Evolutionary conservation across 1,139 yeast genomes (phyloP).

Genomic region (Sugiyamaella xylanicola): DNA sequence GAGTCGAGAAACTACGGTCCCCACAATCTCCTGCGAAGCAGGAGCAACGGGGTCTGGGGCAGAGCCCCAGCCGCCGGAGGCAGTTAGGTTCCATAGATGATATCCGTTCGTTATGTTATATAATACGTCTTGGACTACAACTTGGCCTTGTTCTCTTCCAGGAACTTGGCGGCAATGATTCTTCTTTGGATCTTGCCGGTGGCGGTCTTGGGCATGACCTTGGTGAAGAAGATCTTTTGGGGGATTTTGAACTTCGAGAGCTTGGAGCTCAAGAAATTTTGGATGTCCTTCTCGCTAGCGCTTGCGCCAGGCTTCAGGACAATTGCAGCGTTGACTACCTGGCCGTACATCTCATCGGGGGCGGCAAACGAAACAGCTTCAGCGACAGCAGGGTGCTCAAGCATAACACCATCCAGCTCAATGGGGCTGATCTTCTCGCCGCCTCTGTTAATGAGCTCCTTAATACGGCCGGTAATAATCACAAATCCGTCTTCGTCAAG

Average conservation of each 20-base stretch:
- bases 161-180: slow-evolving; percentile 52
- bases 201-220: slow-evolving; percentile 66
- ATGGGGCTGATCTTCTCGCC: slow-evolving; percentile 73
- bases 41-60: background rate
- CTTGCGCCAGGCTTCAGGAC: slow-evolving; percentile 50
- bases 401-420: slow-evolving; percentile 60
- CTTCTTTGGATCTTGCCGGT: slow-evolving; percentile 72
- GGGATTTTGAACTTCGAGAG: slow-evolving; percentile 63
- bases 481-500: slow-evolving; percentile 61
- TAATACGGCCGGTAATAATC: slow-evolving; percentile 63
- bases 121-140: slow-evolving; percentile 23
- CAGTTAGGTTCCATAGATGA: background rate
- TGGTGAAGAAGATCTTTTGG: slow-evolving; percentile 55
- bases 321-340: slow-evolving; percentile 65
- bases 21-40: too few species aligned
- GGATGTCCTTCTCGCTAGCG: slow-evolving; percentile 49
- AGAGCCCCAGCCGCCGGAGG: background rate
- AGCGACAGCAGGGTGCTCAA: slow-evolving; percentile 56
- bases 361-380: slow-evolving; percentile 74
- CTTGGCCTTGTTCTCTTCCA: slow-evolving; percentile 38
- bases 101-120: too few species aligned
- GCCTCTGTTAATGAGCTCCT: slow-evolving; percentile 67
- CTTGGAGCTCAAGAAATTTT: slow-evolving; percentile 47
- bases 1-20: too few species aligned
- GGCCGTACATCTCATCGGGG: slow-evolving; percentile 64